These are phyloP conservation scores for Fusarium sp. DNA, from an alignment of 2,329 filamentous ascomycete genomes.

Conservation along the genomic window DNA sequence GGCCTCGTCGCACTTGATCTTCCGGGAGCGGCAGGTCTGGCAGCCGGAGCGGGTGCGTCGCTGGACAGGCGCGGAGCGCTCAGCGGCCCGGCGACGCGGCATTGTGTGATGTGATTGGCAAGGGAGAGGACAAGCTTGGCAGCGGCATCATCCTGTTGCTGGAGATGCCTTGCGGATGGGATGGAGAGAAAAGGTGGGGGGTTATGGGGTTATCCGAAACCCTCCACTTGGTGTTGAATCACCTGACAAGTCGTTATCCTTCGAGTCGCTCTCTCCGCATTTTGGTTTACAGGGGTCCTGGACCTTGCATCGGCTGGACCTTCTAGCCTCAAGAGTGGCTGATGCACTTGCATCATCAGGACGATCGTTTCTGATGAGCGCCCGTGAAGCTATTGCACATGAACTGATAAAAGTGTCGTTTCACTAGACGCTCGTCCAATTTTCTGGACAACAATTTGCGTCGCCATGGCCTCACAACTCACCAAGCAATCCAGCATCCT, in stretches of 20 bases:
- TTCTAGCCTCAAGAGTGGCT: conserved; percentile 13
- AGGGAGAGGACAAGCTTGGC: not conserved
- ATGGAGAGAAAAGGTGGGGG: conserved; percentile 30
- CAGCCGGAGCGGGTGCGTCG: conserved; percentile 43
- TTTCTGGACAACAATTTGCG: too few relatives aligned
- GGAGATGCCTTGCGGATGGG: conserved; percentile 5
- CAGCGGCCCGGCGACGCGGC: conserved; percentile 39
- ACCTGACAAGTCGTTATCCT: conserved; percentile 20
- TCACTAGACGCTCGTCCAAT: too few relatives aligned
- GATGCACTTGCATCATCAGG: not conserved
- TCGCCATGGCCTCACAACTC: conserved; percentile 17
- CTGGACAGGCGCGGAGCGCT: conserved; percentile 30
- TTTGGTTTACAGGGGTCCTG: not conserved
- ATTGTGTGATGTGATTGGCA: conserved; percentile 21
- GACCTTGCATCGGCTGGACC: conserved; percentile 34
- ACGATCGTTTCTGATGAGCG: not conserved
- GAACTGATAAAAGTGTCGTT: not conserved
- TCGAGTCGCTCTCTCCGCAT: not conserved
- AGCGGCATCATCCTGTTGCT: not conserved
- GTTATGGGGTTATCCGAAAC: not conserved
- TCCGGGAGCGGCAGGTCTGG: conserved; percentile 44
- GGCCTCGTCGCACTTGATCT: conserved; percentile 46
- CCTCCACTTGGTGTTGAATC: conserved; percentile 20
- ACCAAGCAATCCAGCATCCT: conserved; percentile 32
- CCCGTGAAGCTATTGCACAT: not conserved